phyloP scores from a whole-genome alignment of 1,284 basidiomycete species.

The Mycena citricolor region DNA sequence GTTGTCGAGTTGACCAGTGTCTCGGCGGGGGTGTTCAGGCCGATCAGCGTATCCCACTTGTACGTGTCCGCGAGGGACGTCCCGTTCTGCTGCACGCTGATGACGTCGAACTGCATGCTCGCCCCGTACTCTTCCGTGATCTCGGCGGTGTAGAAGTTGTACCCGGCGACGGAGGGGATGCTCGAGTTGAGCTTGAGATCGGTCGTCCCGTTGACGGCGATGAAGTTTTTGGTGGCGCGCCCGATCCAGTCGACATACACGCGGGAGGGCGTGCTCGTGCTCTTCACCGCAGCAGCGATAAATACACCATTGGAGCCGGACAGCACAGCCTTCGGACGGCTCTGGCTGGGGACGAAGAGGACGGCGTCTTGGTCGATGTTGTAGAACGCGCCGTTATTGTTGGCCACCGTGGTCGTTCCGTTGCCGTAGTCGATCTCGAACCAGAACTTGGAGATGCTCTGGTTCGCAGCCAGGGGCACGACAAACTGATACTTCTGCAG shows the following conservation, averaged over 20 bases:
- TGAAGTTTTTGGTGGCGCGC: slow-evolving; percentile 24
- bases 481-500: slow-evolving; percentile 39
- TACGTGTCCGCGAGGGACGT: slow-evolving; percentile 10
- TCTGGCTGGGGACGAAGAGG: slow-evolving; percentile 41
- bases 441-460: slow-evolving; percentile 23
- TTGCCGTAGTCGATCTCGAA: slow-evolving; percentile 22
- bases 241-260: slow-evolving; percentile 37
- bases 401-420: slow-evolving; percentile 14
- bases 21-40: slow-evolving; percentile 3
- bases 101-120: slow-evolving; percentile 20
- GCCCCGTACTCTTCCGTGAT: slow-evolving; percentile 18
- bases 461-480: slow-evolving; percentile 29
- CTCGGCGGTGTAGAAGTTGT: slow-evolving; percentile 24
- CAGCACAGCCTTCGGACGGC: slow-evolving; percentile 26
- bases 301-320: slow-evolving; percentile 24
- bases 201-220: slow-evolving; percentile 18
- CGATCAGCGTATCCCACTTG: slow-evolving; percentile 15
- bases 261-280: slow-evolving; percentile 35
- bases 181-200: slow-evolving; percentile 25
- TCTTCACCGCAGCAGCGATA: slow-evolving; percentile 39
- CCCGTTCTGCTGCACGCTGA: slow-evolving; percentile 11
- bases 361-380: slow-evolving; percentile 39
- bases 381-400: slow-evolving; percentile 25
- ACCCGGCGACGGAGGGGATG: slow-evolving; percentile 23
- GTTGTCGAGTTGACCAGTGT: slow-evolving; percentile 17